Conservation (phyloP, 192 early-diverging fungal genomes). For the Irineochytrium annulatum region DNA sequence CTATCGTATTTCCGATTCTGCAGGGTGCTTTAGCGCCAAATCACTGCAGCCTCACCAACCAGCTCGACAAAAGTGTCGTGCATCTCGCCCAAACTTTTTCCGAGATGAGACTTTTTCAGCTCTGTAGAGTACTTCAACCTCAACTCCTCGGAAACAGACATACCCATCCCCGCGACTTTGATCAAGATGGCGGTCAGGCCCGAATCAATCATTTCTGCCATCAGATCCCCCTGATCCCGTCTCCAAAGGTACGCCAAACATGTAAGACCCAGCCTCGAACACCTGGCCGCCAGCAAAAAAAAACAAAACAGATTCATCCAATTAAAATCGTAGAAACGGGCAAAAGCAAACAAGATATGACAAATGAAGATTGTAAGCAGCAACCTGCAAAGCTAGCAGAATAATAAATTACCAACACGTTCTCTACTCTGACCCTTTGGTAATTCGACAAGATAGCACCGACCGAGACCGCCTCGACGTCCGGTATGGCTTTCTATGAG, state of each 20-base stretch:
- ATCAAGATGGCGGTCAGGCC: conserved; percentile 81
- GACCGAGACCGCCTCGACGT: conserved; percentile 80
- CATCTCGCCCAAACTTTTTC: conserved; percentile 74
- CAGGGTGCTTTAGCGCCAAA: not conserved
- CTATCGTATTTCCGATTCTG: conserved; percentile 72
- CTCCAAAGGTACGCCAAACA: conserved; percentile 89
- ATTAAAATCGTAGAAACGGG: not conserved
- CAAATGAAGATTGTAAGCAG: conserved; percentile 5
- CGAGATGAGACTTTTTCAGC: conserved; percentile 55
- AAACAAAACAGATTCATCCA: not conserved
- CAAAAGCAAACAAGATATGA: conserved; percentile 2
- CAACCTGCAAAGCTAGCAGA: too few relatives aligned
- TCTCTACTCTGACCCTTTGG: conserved; percentile 93
- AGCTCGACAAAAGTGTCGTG: conserved; percentile 66
- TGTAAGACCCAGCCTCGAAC: conserved; percentile 77
- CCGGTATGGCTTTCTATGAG: conserved; percentile 54
- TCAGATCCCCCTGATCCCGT: conserved; percentile 74
- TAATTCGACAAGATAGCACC: conserved; percentile 97
- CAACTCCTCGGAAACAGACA: not conserved
- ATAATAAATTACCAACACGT: conserved; percentile 83
- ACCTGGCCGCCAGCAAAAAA: conserved; percentile 43
- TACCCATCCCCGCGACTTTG: conserved; percentile 83
- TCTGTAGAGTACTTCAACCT: not conserved
- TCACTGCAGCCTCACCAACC: conserved; percentile 37
- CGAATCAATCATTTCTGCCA: conserved; percentile 78